Conservation (phyloP, 768 basidiomycete genomes). For the Naganishia vaughanmartiniae region DNA sequence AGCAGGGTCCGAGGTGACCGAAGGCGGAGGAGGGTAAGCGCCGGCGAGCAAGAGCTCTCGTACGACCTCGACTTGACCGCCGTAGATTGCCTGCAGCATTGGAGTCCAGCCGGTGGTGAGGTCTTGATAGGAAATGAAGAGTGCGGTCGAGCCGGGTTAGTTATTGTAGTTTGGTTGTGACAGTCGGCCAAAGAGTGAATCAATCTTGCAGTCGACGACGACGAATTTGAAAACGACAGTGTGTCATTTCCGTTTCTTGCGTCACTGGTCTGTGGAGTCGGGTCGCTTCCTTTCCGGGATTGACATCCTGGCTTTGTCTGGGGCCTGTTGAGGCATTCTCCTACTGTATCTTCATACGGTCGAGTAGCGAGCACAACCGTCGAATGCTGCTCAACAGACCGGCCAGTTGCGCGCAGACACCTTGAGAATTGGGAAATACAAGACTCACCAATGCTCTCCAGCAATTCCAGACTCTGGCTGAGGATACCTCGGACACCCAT, state of each 20-base stretch:
- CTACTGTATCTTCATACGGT: too few species aligned
- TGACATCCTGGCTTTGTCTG: not conserved
- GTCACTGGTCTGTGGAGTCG: not conserved
- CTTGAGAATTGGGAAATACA: not conserved
- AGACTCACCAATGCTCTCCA: constrained; percentile 48
- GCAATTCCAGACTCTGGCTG: constrained; percentile 39
- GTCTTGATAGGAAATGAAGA: constrained; percentile 34
- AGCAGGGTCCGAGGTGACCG: constrained; percentile 44
- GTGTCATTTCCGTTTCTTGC: constrained; percentile 3
- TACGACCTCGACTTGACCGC: constrained; percentile 46
- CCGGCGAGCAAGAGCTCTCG: constrained; percentile 47
- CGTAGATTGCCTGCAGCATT: constrained; percentile 49
- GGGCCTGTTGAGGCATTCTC: not conserved
- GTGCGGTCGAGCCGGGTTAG: not conserved
- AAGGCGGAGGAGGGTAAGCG: constrained; percentile 49
- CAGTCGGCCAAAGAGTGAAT: not conserved
- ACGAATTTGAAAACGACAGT: not conserved
- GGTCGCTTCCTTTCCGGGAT: not conserved
- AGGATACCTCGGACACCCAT: constrained; percentile 45
- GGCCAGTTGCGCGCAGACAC: not conserved
- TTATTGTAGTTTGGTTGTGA: not conserved
- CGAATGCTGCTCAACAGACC: constrained; percentile 1
- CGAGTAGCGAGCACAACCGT: too few species aligned
- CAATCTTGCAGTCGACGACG: not conserved
- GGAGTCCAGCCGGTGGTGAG: constrained; percentile 47